Conservation (phyloP, 257 asterid species). For the Petunia secreta region DNA sequence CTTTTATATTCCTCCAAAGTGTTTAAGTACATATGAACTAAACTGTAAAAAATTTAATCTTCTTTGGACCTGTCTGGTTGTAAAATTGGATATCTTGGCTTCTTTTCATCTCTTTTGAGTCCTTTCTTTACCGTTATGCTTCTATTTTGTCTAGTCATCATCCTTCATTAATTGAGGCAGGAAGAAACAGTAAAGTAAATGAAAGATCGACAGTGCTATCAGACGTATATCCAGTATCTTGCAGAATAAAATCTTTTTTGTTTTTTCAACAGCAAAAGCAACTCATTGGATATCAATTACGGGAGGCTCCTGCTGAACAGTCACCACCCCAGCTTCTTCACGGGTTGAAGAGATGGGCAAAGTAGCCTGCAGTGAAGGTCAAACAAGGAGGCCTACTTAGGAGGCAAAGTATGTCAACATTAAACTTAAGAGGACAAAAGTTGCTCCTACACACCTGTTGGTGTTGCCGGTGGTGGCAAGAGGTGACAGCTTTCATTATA, state of each 20-base stretch:
- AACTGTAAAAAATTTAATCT: background rate
- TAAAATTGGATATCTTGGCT: conserved; percentile 4
- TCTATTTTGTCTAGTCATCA: background rate
- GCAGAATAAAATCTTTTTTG: background rate
- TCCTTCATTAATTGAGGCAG: background rate
- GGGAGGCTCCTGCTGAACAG: conserved; percentile 27
- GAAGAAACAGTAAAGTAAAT: background rate
- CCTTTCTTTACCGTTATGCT: background rate
- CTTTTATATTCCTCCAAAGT: background rate
- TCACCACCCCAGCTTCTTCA: conserved; percentile 7
- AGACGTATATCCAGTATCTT: background rate
- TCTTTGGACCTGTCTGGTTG: background rate
- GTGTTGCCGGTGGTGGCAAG: conserved; percentile 57
- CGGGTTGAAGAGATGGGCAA: background rate
- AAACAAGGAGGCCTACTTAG: background rate
- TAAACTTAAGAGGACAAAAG: background rate
- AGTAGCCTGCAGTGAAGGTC: conserved; percentile 9
- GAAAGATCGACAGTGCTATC: background rate
- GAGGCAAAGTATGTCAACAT: background rate
- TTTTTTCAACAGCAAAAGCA: background rate
- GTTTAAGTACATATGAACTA: background rate
- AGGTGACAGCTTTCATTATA: conserved; percentile 73
- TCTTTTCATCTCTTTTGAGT: background rate
- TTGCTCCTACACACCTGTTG: conserved; percentile 47
- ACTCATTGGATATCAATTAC: conserved; percentile 7